Evolutionary conservation across 2,329 filamentous ascomycete genomes (phyloP), one percentile per base, ranked within the genome.

Genomic region (Penicillium sp.): DNA sequence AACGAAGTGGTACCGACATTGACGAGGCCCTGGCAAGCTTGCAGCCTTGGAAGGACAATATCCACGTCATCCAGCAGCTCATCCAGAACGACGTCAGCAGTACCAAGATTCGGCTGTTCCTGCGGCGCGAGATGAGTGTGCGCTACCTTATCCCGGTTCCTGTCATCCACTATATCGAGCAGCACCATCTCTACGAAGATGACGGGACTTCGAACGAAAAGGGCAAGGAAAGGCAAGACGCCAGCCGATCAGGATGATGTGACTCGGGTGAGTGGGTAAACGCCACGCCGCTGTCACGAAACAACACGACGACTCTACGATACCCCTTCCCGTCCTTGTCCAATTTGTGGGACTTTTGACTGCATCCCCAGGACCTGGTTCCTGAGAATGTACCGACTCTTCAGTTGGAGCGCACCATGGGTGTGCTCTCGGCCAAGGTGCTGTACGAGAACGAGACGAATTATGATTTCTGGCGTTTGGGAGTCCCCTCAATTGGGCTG

Each of bases 1-100:
- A 96, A 73, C 81, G 91, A 45, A 83, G 82, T 27, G 90, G 89
- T 29, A 94, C 88, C 15, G 87, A 94, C 58, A 85, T 94, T 34
- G 86, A 94, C 48, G 86, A 94, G 59, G 89, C 90, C 2, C 75
- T 95, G 31, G 82, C 84, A n/a, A 84, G 80, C 30, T 73, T 95
- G 32, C 83, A 88, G 60, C 79, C 81, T 45, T 96, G 85, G 79
- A 83, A 87, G 57, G 80, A 89, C 55, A 93, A 94, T 54, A 84
- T 95, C 46, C 83, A 87, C 59, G 85, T 94, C 38, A 91, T 95
- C 48, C 85, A 87, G 41, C 87, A 94, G 65, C 78, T 94, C 36
- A 90, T 94, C 33, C 82, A 87, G 51, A 91, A 91, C 64, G 86
- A 93, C 55, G 83, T 93, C 45, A 88, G 84, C 57, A 89, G 84